Base-by-base conservation (phyloP, 495 filamentous ascomycete species). In the Patellaria atrata region DNA sequence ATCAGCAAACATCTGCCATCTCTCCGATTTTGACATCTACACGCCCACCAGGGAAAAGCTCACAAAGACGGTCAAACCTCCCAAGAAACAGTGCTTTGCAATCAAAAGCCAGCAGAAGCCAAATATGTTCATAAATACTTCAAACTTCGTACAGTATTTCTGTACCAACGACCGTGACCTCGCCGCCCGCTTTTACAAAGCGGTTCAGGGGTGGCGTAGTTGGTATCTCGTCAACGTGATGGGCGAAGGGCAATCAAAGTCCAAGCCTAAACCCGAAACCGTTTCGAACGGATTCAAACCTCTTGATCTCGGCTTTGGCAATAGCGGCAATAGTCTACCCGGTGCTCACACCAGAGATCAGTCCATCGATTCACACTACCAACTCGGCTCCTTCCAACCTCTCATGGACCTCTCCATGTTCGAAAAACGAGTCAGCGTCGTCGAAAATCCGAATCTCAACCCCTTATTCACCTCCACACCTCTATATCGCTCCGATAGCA, bases 11-110 rank as follows among this genome's bases (percentile, higher is more conserved):
- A 61, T 89, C 20, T 94, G 91, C 51, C 82, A 92, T 54, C 55
- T 97, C 10, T 82, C 85, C 7, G 89, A 94, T 53, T 97, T 87
- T 47, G 89, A 97, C 45, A 79, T 93, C 25, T 94, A 93, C 55
- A 70, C 64, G 5, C 77, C 82, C 7, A 77, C 69, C 3, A 63
- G 73, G 24, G 66, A 69, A 10, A 70, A 79, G 40, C 13, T 44
- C 16, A 6, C 38, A 7, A 56, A 53, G 37, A 50, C 52, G 33
- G 48, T 61, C 34, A 58, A 52, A 30, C 58, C 70, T 4, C 68
- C 77, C 17, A 72, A 73, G 16, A 71, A 78, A 48, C 62, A 75
- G 35, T 93, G 82, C 54, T 86, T 77, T 49, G 86, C 82, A 3
- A 67, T 97, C 44, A 94, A 93, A 53, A 91, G 82, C 41, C 89